These are phyloP conservation scores for Penicillium desertorum DNA, from an alignment of 495 filamentous ascomycete genomes.

Conservation along the genomic window DNA sequence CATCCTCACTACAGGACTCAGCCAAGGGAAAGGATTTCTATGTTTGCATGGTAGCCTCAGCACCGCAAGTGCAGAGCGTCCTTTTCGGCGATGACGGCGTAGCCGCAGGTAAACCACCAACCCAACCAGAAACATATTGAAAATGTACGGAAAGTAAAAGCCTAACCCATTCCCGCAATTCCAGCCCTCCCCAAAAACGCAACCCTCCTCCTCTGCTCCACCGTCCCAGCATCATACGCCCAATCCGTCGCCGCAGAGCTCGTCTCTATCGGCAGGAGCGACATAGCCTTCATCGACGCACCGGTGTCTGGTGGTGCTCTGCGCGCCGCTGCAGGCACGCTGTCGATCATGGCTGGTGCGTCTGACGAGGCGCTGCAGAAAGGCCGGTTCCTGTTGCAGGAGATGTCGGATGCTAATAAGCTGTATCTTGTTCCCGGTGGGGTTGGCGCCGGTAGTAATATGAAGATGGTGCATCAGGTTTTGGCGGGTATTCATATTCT, in stretches of 20 bases:
- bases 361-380: conserved; percentile 55
- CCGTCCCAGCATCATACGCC: conserved; percentile 67
- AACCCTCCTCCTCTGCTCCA: conserved; percentile 70
- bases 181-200: conserved; percentile 55
- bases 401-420: conserved; percentile 60
- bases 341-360: conserved; percentile 79
- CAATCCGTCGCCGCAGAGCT: conserved; percentile 59
- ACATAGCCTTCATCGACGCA: conserved; percentile 68
- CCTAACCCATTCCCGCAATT: background rate
- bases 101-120: conserved; percentile 31
- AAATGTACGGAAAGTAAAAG: too few species aligned
- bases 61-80: conserved; percentile 63
- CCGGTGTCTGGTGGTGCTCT: conserved; percentile 77
- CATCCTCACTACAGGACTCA: conserved; percentile 61
- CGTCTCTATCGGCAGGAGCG: conserved; percentile 51
- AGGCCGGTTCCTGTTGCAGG: conserved; percentile 59
- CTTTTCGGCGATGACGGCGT: conserved; percentile 65
- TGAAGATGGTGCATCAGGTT: conserved; percentile 86
- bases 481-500: conserved; percentile 76
- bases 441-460: conserved; percentile 76
- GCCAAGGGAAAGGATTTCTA: conserved; percentile 61
- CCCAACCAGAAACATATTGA: background rate
- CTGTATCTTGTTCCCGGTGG: conserved; percentile 73
- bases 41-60: conserved; percentile 79
- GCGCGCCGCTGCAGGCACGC: conserved; percentile 70